A percentile compares a stretch with the other conserved stretches of the same genome.
These are phyloP conservation scores for Mycothermus thermophilus DNA, from an alignment of 495 filamentous ascomycete genomes.

Conservation along the genomic window DNA sequence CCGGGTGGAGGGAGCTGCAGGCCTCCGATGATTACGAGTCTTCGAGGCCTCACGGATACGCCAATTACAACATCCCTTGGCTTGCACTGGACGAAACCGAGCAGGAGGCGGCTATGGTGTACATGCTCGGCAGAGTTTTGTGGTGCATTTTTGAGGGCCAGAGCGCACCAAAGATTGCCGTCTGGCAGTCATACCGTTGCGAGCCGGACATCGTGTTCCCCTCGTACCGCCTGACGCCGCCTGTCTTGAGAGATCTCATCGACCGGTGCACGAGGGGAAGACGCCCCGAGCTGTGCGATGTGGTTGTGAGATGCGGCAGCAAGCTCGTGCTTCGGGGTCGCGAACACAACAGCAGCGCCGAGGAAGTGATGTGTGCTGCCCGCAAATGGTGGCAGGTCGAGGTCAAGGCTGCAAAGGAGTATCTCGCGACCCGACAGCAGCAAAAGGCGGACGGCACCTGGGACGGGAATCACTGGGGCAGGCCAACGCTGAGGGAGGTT, in stretches of 20 bases:
- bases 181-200: constrained; percentile 35
- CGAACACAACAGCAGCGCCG: constrained; percentile 7
- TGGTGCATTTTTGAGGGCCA: constrained; percentile 42
- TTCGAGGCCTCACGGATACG: constrained; percentile 17
- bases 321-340: constrained; percentile 19
- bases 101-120: constrained; percentile 36
- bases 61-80: constrained; percentile 35
- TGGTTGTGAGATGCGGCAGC: constrained; percentile 25
- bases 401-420: constrained; percentile 27
- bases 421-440: constrained; percentile 19
- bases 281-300: constrained; percentile 19
- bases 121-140: constrained; percentile 37
- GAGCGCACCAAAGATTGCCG: constrained; percentile 31
- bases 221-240: constrained; percentile 25
- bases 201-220: constrained; percentile 38
- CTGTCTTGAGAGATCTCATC: constrained; percentile 24
- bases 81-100: constrained; percentile 26
- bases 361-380: constrained; percentile 20
- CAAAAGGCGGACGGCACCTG: constrained; percentile 21
- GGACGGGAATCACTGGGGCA: constrained; percentile 29
- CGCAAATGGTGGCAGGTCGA: constrained; percentile 29
- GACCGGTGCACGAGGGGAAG: constrained; percentile 32
- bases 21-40: constrained; percentile 18
- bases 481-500: constrained; percentile 27
- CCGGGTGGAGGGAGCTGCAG: constrained; percentile 24